Evolutionary conservation across 2,329 filamentous ascomycete genomes (phyloP).

Genomic region (Colletotrichum tamarilloi): DNA sequence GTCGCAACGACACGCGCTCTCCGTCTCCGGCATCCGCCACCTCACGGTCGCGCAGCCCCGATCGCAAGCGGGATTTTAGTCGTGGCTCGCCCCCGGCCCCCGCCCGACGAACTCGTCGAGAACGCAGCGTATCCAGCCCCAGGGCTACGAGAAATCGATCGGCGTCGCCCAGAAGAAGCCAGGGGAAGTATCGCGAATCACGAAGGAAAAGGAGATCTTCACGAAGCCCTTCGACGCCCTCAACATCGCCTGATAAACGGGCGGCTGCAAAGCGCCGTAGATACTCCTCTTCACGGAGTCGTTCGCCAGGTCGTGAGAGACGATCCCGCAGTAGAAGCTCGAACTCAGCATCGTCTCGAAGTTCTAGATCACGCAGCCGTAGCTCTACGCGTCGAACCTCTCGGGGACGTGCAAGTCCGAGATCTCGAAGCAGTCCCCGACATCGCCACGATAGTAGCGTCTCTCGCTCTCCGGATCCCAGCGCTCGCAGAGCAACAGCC

Average conservation of each 20-base stretch:
- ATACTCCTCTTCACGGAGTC: constrained; percentile 60
- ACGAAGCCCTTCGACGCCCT: constrained; percentile 44
- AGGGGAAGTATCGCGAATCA: constrained; percentile 37
- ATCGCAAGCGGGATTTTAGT: constrained; percentile 43
- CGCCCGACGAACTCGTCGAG: constrained; percentile 47
- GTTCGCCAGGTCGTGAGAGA: constrained; percentile 52
- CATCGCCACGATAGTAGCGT: background rate
- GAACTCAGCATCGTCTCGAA: constrained; percentile 52
- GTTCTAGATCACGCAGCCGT: constrained; percentile 52
- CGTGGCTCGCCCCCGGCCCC: constrained; percentile 47
- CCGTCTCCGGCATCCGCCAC: constrained; percentile 44
- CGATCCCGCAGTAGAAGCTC: constrained; percentile 46
- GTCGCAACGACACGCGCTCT: constrained; percentile 48
- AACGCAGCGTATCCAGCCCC: constrained; percentile 43
- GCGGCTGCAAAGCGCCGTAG: constrained; percentile 62
- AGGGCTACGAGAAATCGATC: constrained; percentile 52
- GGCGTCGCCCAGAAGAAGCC: constrained; percentile 48
- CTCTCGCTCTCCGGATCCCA: background rate
- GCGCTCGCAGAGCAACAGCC: background rate
- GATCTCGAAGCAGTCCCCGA: background rate
- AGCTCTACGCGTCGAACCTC: constrained; percentile 44
- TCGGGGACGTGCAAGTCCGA: constrained; percentile 27
- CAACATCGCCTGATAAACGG: constrained; percentile 48
- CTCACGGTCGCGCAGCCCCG: constrained; percentile 46
- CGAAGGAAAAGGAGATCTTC: constrained; percentile 39